Conservation (phyloP, 2,329 filamentous ascomycete species). For the Arthroderma sp. region DNA sequence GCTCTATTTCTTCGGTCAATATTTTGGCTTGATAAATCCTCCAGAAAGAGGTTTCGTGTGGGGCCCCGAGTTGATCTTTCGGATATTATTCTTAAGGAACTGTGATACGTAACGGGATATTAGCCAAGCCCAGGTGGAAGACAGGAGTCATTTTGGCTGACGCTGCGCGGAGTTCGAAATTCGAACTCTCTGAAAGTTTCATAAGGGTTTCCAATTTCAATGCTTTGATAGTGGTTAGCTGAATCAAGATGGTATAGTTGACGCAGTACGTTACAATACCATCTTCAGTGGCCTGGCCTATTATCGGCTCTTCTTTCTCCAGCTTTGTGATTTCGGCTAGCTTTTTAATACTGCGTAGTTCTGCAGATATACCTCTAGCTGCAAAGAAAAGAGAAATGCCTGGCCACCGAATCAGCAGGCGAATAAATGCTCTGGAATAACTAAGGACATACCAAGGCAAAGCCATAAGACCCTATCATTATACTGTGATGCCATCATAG, state of each 20-base stretch:
- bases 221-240: conserved; percentile 25
- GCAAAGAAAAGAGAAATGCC: conserved; percentile 36
- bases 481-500: conserved; percentile 21
- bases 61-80: conserved; percentile 31
- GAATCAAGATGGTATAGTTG: neutral
- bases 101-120: conserved; percentile 13
- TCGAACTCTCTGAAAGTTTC: conserved; percentile 56
- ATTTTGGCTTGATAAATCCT: conserved; percentile 29
- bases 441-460: conserved; percentile 20
- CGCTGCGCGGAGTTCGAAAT: conserved; percentile 57
- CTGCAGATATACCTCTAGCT: conserved; percentile 44
- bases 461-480: conserved; percentile 28
- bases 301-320: conserved; percentile 56
- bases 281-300: conserved; percentile 63
- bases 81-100: conserved; percentile 29
- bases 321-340: conserved; percentile 48
- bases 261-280: conserved; percentile 19
- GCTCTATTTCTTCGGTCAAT: conserved; percentile 26
- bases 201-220: conserved; percentile 53
- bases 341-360: conserved; percentile 26
- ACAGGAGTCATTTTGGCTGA: conserved; percentile 41
- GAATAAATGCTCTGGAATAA: neutral
- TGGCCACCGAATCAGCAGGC: conserved; percentile 10
- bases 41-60: conserved; percentile 27
- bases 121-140: conserved; percentile 27